Evolutionary conservation across 176 grass and related monocot species (phyloP).

Genomic region (Microstegium vimineum): DNA sequence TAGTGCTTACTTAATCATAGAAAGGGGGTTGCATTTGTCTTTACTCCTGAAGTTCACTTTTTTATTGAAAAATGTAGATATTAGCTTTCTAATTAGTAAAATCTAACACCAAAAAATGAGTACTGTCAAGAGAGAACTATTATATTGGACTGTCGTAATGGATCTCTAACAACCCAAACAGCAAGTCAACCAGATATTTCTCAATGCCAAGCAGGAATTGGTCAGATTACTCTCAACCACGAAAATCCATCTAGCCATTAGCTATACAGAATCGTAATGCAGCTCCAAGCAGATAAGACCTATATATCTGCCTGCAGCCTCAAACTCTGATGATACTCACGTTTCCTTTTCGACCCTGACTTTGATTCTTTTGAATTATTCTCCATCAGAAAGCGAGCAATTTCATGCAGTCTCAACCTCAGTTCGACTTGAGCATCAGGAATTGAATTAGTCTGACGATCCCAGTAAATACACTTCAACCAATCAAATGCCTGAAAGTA

Average conservation of each 20-base stretch:
- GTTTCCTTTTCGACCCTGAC: conserved; percentile 58
- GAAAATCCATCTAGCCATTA: conserved; percentile 25
- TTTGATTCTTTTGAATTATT: conserved; percentile 39
- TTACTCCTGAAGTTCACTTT: not conserved
- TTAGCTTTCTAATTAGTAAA: not conserved
- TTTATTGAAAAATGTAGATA: not conserved
- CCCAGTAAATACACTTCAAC: conserved; percentile 88
- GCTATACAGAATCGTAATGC: conserved; percentile 37
- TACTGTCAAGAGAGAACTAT: not conserved
- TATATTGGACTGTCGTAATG: not conserved
- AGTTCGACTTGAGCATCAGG: conserved; percentile 67
- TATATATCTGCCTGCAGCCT: conserved; percentile 6
- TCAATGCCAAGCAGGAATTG: not conserved
- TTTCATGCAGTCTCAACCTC: conserved; percentile 52
- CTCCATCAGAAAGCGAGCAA: conserved; percentile 43
- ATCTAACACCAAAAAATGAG: not conserved
- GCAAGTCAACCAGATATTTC: not conserved
- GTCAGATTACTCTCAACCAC: conserved; percentile 15
- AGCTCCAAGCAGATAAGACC: conserved; percentile 24
- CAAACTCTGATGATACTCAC: conserved; percentile 42
- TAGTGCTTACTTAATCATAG: not conserved
- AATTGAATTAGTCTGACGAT: conserved; percentile 62
- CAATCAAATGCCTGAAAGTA: conserved; percentile 91
- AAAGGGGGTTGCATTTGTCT: not conserved
- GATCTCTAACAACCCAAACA: conserved; percentile 20